phyloP scores from a whole-genome alignment of 805 yeast genomes.

The Yamadazyma scolyti region DNA sequence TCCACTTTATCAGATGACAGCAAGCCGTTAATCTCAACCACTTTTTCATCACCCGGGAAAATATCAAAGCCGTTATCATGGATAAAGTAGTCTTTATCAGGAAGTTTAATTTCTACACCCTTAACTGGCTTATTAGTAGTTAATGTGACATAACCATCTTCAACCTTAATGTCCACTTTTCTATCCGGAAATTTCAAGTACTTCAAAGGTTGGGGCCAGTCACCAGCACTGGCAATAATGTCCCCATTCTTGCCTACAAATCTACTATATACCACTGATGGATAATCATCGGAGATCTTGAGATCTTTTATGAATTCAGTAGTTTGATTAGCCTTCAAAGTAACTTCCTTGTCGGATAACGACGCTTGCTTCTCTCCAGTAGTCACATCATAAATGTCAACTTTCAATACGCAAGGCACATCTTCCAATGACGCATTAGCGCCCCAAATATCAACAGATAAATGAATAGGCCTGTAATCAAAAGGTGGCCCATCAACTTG shows the following conservation, averaged over 20 bases:
- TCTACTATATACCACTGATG: conserved; percentile 15
- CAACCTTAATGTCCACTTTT: conserved; percentile 16
- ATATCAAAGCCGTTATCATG: conserved; percentile 48
- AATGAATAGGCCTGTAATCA: conserved; percentile 21
- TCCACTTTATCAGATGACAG: conserved; percentile 13
- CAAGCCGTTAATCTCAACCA: conserved; percentile 13
- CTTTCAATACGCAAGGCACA: conserved; percentile 17
- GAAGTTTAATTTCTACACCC: conserved; percentile 31
- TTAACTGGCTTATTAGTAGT: conserved; percentile 38
- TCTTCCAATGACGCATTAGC: conserved; percentile 24
- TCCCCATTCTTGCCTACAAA: conserved; percentile 12
- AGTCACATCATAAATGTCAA: conserved; percentile 26
- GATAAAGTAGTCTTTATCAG: conserved; percentile 22
- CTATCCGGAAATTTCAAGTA: conserved; percentile 29
- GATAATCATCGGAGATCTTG: conserved; percentile 11
- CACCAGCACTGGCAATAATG: conserved; percentile 29
- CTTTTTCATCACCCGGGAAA: conserved; percentile 32
- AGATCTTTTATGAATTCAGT: conserved; percentile 22
- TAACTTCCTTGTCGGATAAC: conserved; percentile 9
- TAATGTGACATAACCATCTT: conserved; percentile 23
- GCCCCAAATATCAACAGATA: conserved; percentile 39
- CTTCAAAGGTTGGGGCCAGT: conserved; percentile 52
- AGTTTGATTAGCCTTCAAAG: conserved; percentile 22
- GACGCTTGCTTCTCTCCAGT: conserved; percentile 23
- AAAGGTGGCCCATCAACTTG: conserved; percentile 15